phyloP scores from a whole-genome alignment of 371 early-diverging fungal genomes.

The Polyrhizophydium stewartii region DNA sequence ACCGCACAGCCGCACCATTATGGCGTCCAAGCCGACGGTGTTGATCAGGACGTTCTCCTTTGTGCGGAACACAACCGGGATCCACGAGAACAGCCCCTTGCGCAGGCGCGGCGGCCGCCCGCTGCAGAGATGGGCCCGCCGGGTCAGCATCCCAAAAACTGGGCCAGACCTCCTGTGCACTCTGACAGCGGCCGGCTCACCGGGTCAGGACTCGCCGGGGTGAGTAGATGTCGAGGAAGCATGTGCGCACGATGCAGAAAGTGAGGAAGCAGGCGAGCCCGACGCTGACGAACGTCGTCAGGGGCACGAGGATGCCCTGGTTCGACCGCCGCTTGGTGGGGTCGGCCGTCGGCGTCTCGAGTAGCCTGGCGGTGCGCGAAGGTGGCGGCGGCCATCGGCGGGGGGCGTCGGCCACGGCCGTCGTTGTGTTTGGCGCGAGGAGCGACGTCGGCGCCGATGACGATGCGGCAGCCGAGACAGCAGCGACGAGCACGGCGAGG shows the following conservation, averaged over 20 bases:
- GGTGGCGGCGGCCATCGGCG: no score
- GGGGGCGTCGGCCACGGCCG: no score
- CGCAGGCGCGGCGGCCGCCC: constrained; percentile 39
- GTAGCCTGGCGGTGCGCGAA: no score
- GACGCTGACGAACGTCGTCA: constrained; percentile 29
- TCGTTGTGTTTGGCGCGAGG: no score
- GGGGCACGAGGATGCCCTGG: constrained; percentile 18
- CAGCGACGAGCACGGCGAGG: no score
- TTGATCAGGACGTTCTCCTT: constrained; percentile 29
- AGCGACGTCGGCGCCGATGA: no score
- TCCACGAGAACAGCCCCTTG: constrained; percentile 34
- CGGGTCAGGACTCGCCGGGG: constrained; percentile 29
- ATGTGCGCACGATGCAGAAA: constrained; percentile 35
- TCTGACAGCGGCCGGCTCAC: constrained; percentile 6
- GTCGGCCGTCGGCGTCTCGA: no score
- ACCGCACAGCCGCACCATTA: constrained; percentile 21
- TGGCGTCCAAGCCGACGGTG: constrained; percentile 42
- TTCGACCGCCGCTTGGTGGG: no score
- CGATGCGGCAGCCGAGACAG: no score
- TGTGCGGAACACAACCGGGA: constrained; percentile 24
- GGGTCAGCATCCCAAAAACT: no score
- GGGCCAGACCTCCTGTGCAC: no score
- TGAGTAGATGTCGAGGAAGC: constrained; percentile 35
- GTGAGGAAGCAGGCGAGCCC: constrained; percentile 31
- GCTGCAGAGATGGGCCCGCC: no score